Evolutionary conservation across 2,329 filamentous ascomycete genomes (phyloP).

Genomic region (Seiridium cupressi): DNA sequence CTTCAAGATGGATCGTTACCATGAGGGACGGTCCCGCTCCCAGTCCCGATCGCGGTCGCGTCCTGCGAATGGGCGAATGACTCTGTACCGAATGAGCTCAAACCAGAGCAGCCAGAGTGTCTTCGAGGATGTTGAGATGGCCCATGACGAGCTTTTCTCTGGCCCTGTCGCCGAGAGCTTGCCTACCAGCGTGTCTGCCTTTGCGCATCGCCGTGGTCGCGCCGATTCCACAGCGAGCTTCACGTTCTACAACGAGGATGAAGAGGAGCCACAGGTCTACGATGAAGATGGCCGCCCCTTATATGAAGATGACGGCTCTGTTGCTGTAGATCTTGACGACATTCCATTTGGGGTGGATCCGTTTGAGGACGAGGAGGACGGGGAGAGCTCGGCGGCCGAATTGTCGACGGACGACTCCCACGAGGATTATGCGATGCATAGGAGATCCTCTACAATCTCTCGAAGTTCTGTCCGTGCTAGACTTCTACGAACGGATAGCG

Average conservation of each 20-base stretch:
- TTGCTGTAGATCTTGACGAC: constrained; percentile 27
- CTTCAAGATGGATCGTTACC: constrained; percentile 5
- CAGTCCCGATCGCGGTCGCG: not conserved
- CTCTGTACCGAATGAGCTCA: constrained; percentile 64
- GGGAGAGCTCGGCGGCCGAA: constrained; percentile 38
- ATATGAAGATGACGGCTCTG: constrained; percentile 33
- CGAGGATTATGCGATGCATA: constrained; percentile 49
- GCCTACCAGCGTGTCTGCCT: constrained; percentile 90
- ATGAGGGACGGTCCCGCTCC: not conserved
- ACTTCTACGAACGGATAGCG: constrained; percentile 70
- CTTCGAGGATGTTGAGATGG: constrained; percentile 97
- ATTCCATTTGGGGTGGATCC: constrained; percentile 26
- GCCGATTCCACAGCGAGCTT: constrained; percentile 88
- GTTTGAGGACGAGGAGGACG: constrained; percentile 22
- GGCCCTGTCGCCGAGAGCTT: constrained; percentile 93
- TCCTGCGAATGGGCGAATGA: not conserved
- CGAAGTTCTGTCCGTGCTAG: constrained; percentile 58
- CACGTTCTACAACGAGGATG: constrained; percentile 78
- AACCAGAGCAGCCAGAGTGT: constrained; percentile 77
- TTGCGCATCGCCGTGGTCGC: constrained; percentile 77
- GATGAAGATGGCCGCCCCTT: constrained; percentile 32
- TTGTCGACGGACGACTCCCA: constrained; percentile 38
- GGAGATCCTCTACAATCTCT: constrained; percentile 62
- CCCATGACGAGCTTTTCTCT: constrained; percentile 90
- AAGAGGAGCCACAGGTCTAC: constrained; percentile 48